These are phyloP conservation scores for Plantago lanceolata DNA, from an alignment of 305 asterid genomes.

Conservation along the genomic window DNA sequence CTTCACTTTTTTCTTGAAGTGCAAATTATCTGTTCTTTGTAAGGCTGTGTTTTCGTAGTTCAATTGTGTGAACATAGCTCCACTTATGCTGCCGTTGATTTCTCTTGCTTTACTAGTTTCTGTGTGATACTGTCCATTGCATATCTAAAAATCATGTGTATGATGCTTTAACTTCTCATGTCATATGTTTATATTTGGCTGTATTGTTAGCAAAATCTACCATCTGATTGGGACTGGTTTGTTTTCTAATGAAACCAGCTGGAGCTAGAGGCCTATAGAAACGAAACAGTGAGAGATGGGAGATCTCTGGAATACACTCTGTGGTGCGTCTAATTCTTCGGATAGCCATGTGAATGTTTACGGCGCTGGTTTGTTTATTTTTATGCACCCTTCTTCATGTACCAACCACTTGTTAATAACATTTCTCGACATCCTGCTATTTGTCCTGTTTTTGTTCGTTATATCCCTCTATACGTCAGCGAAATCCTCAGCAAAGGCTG, in stretches of 20 bases:
- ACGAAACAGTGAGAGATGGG: conserved; percentile 27
- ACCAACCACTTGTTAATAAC: conserved; percentile 31
- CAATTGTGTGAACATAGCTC: too few relatives aligned
- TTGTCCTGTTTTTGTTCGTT: conserved; percentile 26
- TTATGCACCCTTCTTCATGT: conserved; percentile 36
- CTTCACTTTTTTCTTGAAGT: too few relatives aligned
- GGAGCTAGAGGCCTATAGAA: conserved; percentile 2
- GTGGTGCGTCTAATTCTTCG: conserved; percentile 31
- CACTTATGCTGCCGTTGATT: too few relatives aligned
- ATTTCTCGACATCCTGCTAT: conserved; percentile 33
- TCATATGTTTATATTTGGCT: too few relatives aligned
- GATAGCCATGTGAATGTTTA: conserved; percentile 12
- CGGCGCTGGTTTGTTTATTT: conserved; percentile 24
- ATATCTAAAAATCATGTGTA: too few relatives aligned
- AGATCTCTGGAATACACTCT: conserved; percentile 35
- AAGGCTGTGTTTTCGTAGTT: too few relatives aligned
- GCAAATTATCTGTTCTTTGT: too few relatives aligned
- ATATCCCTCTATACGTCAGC: conserved; percentile 36
- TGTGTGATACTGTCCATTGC: too few relatives aligned
- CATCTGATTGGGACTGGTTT: background rate
- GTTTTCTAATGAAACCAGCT: conserved; percentile 22
- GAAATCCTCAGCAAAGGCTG: conserved; percentile 30
- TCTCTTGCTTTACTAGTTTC: too few relatives aligned
- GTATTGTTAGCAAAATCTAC: background rate
- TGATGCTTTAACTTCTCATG: too few relatives aligned